Base-by-base conservation (phyloP, 2,329 filamentous ascomycete species). In the Penicillium sp. region DNA sequence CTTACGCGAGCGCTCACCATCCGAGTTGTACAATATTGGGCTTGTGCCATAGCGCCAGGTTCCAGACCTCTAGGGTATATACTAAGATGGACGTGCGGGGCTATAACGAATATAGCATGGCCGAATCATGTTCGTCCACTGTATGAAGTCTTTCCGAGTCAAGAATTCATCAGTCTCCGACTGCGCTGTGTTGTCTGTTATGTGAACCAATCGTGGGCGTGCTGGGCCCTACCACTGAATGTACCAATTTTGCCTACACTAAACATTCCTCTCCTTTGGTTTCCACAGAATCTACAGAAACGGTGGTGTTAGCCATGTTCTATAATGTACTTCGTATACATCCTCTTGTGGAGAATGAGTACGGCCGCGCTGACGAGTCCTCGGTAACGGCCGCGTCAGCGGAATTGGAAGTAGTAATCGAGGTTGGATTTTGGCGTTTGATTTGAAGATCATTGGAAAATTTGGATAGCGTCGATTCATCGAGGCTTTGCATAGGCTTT, bases 301-400 rank as follows among this genome's bases (percentile, higher is more conserved):
- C 16, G 8, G 37, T 7, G 16, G 8, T 22, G 19, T 22, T 22
- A 22, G 19, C 19, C 19, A 22, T 22, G 19, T 22, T 22, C 19
- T 22, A 22, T 22, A 22, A 22, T 22, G 19, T 22, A 22, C 8
- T 7, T 40, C 16, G 8, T 42, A 22, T 22, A 42, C 19, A 33
- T 22, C 14, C 38, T 42, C n/a, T 38, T 11, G 16, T 7, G 38
- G 6, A 42, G 16, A 22, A 19, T 14, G 22, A 28, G 46, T 51
- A 16, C 14, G 5, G 46, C 16, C 26, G 28, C 46, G 46, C 46
- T 51, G 46, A 35, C 46, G 46, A 51, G 1, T 35, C 10, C 46
- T 28, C 46, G 26, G 16, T 51, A 35, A 4, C n/a, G 46, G 46
- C 46, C 46, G 46, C 28, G 46, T 51, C 28, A 51, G 46, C 46